These are phyloP conservation scores for Carex myosuroides DNA, from an alignment of 176 grass and related monocot genomes.

Conservation along the genomic window DNA sequence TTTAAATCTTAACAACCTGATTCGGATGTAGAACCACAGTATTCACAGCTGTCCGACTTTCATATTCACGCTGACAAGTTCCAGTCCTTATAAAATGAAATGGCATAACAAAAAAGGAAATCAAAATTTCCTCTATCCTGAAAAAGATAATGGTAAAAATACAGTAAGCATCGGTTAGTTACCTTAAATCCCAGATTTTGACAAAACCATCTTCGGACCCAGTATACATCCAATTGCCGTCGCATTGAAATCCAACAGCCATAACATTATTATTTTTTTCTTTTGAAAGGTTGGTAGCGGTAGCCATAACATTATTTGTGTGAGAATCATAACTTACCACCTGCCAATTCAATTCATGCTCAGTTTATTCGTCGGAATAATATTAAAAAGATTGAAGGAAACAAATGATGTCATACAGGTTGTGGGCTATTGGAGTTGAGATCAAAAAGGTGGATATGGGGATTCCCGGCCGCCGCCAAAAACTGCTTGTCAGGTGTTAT, in stretches of 20 bases:
- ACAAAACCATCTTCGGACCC: conserved; percentile 98
- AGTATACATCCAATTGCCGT: conserved; percentile 99
- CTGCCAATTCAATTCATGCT: conserved; percentile 23
- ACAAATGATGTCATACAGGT: conserved; percentile 40
- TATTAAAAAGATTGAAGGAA: neutral
- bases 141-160: neutral
- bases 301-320: conserved; percentile 95
- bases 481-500: conserved; percentile 92
- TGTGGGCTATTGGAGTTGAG: conserved; percentile 81
- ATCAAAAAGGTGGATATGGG: conserved; percentile 91
- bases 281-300: too few relatives aligned
- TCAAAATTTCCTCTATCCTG: neutral
- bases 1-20: conserved; percentile 63
- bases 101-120: conserved; percentile 7
- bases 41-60: conserved; percentile 90
- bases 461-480: conserved; percentile 87
- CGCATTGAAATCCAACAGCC: conserved; percentile 96
- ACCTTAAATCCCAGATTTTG: conserved; percentile 96
- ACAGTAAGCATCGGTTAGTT: conserved; percentile 4
- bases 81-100: conserved; percentile 41
- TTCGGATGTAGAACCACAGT: conserved; percentile 95
- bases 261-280: conserved; percentile 65
- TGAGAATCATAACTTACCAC: conserved; percentile 95
- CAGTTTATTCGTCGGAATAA: neutral
- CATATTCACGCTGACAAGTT: conserved; percentile 90